These are phyloP conservation scores for Peronospora destructor DNA, from an alignment of 352 stramenopile genomes.

Conservation along the genomic window DNA sequence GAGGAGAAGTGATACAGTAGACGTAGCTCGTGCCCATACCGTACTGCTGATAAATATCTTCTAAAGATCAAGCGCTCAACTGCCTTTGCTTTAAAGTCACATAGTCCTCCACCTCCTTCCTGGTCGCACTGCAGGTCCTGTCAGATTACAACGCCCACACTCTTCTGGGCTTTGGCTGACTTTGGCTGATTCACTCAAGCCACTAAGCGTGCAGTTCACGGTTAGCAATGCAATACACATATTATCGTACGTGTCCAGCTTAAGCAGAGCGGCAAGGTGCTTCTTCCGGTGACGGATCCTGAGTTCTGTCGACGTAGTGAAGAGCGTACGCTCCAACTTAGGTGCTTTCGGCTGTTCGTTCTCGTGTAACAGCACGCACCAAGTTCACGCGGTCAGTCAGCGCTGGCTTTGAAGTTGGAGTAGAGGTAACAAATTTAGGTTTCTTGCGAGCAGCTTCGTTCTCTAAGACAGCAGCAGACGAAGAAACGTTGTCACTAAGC, in stretches of 20 bases:
- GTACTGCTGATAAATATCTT: slow-evolving; percentile 83
- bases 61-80: too few species aligned
- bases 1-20: slow-evolving; percentile 72
- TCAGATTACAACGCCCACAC: slow-evolving; percentile 26
- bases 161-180: slow-evolving; percentile 14
- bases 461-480: slow-evolving; percentile 15
- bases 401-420: neutral
- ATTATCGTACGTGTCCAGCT: slow-evolving; percentile 32
- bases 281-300: slow-evolving; percentile 73
- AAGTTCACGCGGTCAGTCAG: slow-evolving; percentile 46
- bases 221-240: slow-evolving; percentile 56
- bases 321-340: slow-evolving; percentile 45
- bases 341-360: slow-evolving; percentile 30
- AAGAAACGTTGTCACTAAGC: slow-evolving; percentile 5
- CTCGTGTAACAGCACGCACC: slow-evolving; percentile 49
- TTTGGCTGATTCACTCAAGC: slow-evolving; percentile 26
- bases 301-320: slow-evolving; percentile 53
- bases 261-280: slow-evolving; percentile 47
- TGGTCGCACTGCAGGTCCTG: slow-evolving; percentile 70
- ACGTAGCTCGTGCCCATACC: slow-evolving; percentile 55
- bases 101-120: slow-evolving; percentile 63
- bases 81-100: too few species aligned
- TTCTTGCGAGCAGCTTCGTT: slow-evolving; percentile 32
- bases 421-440: slow-evolving; percentile 5
- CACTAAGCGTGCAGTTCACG: slow-evolving; percentile 48